Evolutionary conservation across 192 early-diverging fungal genomes (phyloP).

Genomic region (Coemansia sp.): DNA sequence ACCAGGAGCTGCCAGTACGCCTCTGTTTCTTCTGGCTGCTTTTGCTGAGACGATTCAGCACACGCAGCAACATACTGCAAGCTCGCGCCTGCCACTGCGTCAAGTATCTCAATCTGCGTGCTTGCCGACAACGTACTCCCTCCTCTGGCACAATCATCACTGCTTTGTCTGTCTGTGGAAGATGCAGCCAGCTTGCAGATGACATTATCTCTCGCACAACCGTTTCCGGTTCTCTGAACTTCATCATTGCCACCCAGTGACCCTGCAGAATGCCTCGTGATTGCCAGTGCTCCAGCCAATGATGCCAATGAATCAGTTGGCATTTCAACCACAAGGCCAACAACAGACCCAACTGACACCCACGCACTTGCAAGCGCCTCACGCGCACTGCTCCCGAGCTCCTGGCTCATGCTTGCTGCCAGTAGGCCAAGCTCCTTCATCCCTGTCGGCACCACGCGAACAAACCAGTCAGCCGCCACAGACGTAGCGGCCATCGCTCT

Average conservation of each 20-base stretch:
- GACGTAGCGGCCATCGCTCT: background rate
- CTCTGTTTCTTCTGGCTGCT: slow-evolving; percentile 21
- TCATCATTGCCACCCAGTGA: background rate
- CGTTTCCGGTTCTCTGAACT: background rate
- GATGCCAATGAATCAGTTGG: slow-evolving; percentile 2
- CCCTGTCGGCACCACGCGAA: slow-evolving; percentile 18
- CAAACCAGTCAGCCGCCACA: slow-evolving; percentile 26
- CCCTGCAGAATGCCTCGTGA: background rate
- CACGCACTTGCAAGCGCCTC: slow-evolving; percentile 22
- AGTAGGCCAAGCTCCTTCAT: slow-evolving; percentile 25
- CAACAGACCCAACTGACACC: slow-evolving; percentile 26
- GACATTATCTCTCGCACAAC: slow-evolving; percentile 1
- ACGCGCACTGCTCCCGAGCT: background rate
- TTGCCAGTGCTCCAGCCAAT: background rate
- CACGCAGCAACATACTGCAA: slow-evolving; percentile 7
- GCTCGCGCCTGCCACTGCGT: slow-evolving; percentile 24
- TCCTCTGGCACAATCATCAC: background rate
- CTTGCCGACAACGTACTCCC: slow-evolving; percentile 2
- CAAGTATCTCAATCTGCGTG: slow-evolving; percentile 28
- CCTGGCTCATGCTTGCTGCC: background rate
- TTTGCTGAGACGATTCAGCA: background rate
- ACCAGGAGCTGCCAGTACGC: slow-evolving; percentile 39
- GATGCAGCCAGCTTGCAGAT: background rate
- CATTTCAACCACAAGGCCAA: slow-evolving; percentile 18
- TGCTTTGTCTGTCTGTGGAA: background rate